Percentiles rank a stretch among this genome's conserved stretches.
phyloP scores from a whole-genome alignment of 2,329 filamentous ascomycete species.

The Diaporthe citriasiana region DNA sequence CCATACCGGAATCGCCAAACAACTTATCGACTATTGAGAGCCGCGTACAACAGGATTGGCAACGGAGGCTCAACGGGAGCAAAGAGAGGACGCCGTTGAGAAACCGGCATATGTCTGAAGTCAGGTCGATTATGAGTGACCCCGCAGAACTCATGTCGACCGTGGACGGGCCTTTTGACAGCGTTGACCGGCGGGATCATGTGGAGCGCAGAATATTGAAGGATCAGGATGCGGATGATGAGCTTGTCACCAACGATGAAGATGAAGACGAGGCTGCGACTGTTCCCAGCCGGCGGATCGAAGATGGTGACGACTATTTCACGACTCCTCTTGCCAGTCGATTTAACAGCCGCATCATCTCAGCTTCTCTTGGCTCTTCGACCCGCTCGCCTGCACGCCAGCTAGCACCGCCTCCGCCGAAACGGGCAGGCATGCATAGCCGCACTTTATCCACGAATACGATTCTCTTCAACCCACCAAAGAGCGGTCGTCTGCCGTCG shows the following conservation, averaged over 20 bases:
- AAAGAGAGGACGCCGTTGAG: constrained; percentile 62
- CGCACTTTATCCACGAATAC: constrained; percentile 86
- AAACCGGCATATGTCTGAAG: constrained; percentile 66
- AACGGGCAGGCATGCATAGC: constrained; percentile 67
- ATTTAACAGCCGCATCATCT: constrained; percentile 51
- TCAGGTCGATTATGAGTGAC: constrained; percentile 73
- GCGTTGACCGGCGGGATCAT: constrained; percentile 37
- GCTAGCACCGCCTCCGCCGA: constrained; percentile 47
- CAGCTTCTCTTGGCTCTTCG: constrained; percentile 51
- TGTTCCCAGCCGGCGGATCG: constrained; percentile 48
- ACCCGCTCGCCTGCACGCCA: constrained; percentile 43
- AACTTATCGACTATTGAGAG: constrained; percentile 66
- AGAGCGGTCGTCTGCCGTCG: constrained; percentile 26
- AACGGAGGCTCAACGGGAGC: constrained; percentile 66
- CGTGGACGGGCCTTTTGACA: constrained; percentile 51
- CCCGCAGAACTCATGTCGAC: constrained; percentile 72
- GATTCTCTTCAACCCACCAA: constrained; percentile 82
- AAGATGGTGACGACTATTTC: constrained; percentile 66
- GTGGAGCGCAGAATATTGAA: constrained; percentile 60
- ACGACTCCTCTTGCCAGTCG: constrained; percentile 63
- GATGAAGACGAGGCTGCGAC: constrained; percentile 65
- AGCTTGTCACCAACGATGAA: constrained; percentile 86
- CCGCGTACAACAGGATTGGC: constrained; percentile 60
- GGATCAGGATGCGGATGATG: constrained; percentile 90
- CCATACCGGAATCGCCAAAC: constrained; percentile 59